These are phyloP conservation scores for Cyphellophora attinorum DNA, from an alignment of 2,329 filamentous ascomycete genomes.

Conservation along the genomic window DNA sequence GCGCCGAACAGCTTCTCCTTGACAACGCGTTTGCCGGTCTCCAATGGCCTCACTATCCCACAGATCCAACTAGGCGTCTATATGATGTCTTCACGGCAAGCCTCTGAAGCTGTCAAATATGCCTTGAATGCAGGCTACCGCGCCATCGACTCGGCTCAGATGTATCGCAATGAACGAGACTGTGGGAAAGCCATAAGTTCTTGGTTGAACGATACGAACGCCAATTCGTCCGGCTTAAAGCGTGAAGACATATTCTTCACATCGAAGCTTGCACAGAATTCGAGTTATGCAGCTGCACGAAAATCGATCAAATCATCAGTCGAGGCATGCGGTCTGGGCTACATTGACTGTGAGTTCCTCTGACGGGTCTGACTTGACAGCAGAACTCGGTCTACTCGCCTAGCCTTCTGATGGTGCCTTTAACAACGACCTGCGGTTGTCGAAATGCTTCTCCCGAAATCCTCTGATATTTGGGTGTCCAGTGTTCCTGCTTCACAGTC, in stretches of 20 bases:
- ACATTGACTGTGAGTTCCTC: too few species aligned
- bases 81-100: slow-evolving; percentile 56
- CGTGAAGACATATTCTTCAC: slow-evolving; percentile 71
- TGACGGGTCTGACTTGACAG: too few species aligned
- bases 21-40: slow-evolving; percentile 34
- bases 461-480: too few species aligned
- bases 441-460: too few species aligned
- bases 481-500: slow-evolving; percentile 73
- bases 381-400: too few species aligned
- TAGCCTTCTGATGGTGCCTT: too few species aligned
- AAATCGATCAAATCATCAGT: slow-evolving; percentile 57
- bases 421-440: too few species aligned
- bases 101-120: slow-evolving; percentile 46
- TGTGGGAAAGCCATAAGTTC: slow-evolving; percentile 55
- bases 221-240: slow-evolving; percentile 43
- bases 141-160: slow-evolving; percentile 50
- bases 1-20: slow-evolving; percentile 15
- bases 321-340: slow-evolving; percentile 56
- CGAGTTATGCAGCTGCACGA: slow-evolving; percentile 58
- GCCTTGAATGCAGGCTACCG: slow-evolving; percentile 38
- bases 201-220: slow-evolving; percentile 38
- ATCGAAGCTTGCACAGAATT: slow-evolving; percentile 63
- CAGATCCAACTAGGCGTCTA: slow-evolving; percentile 67
- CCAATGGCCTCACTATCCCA: slow-evolving; percentile 59
- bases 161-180: slow-evolving; percentile 63